Base-by-base conservation (phyloP, 2,329 filamentous ascomycete species). In the Aspergillus texensis region DNA sequence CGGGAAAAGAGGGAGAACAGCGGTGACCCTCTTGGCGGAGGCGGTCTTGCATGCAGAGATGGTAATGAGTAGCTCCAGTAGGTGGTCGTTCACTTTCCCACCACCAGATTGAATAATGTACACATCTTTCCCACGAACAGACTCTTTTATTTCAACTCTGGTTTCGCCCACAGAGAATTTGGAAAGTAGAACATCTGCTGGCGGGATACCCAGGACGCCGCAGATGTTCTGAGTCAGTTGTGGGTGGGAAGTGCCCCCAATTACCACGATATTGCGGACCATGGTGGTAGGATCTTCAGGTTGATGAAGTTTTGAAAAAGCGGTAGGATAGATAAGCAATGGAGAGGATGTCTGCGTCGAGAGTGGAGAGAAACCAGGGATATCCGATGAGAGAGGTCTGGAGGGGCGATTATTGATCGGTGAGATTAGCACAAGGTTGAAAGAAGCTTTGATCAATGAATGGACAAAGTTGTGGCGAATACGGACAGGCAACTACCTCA, bases 111-210 rank as follows among this genome's bases (percentile, higher is more conserved):
- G 94, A 74, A 99, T 93, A 77, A 98, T 97, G 82, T 96, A 99
- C 77, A 97, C 95, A 88, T 99, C 95, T 79, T 99, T 99, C 71
- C 92, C 95, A 72, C 95, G 91, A 58, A 99, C 95, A 16, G 93
- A 97, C 80, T 99, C 95, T 78, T 94, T 87, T 74, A 99, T 96
- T 80, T 98, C 95, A 67, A 96, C 94, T 61, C 94, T 89, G 70
- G 92, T 96, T 83, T 98, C 95, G 70, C 95, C 95, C 58, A 95
- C 93, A 36, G 93, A 92, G 83, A 99, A 99, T 82, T 97, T 97
- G 75, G 85, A 87, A 57, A 98, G 88, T 65, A 94, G 88, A 70
- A 94, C 91, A 74, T 93, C 90, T 71, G 93, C 92, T 24, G 88
- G 84, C n/a, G 93, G 90, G 60, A 99, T 89, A 71, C 94, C 92